Evolutionary conservation across 2,329 filamentous ascomycete species (phyloP).

Genomic region (Fusarium tanahbumbuense): DNA sequence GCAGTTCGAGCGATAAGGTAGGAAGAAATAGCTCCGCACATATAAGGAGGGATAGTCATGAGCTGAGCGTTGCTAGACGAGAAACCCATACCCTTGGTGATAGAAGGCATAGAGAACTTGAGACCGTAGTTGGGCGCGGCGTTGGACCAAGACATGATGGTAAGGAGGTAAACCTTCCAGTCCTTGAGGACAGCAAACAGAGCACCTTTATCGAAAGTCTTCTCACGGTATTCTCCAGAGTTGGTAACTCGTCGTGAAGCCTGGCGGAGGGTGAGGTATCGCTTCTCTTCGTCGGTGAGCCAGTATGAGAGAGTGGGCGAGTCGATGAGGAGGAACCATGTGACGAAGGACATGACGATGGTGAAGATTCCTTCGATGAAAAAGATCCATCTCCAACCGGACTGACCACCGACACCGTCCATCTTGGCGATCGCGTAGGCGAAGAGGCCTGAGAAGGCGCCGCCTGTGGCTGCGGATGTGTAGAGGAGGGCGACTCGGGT

Average conservation of each 20-base stretch:
- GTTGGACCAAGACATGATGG: conserved; percentile 56
- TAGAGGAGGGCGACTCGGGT: conserved; percentile 48
- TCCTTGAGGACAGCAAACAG: conserved; percentile 26
- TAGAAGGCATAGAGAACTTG: conserved; percentile 51
- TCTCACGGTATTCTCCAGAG: conserved; percentile 25
- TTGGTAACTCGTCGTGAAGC: conserved; percentile 29
- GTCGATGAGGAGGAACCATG: conserved; percentile 60
- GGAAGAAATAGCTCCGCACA: conserved; percentile 38
- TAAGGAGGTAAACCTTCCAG: conserved; percentile 54
- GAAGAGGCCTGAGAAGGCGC: conserved; percentile 43
- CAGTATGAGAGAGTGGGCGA: conserved; percentile 31
- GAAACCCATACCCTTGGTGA: conserved; percentile 56
- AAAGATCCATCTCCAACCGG: conserved; percentile 45
- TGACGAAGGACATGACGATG: conserved; percentile 53
- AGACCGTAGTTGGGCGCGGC: conserved; percentile 49
- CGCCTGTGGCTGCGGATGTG: conserved; percentile 41
- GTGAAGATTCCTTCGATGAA: conserved; percentile 46
- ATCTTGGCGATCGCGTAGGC: conserved; percentile 41
- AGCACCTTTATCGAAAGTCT: conserved; percentile 22
- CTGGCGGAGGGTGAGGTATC: conserved; percentile 30
- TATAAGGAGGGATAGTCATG: conserved; percentile 53
- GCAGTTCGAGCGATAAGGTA: conserved; percentile 45
- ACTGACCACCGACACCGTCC: conserved; percentile 25
- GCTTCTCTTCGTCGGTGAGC: conserved; percentile 38
- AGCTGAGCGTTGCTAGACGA: conserved; percentile 47